Evolutionary conservation across 352 stramenopile species (phyloP), one percentile per base, ranked within the genome.

Genomic region (Pythium rhizo-oryzae): DNA sequence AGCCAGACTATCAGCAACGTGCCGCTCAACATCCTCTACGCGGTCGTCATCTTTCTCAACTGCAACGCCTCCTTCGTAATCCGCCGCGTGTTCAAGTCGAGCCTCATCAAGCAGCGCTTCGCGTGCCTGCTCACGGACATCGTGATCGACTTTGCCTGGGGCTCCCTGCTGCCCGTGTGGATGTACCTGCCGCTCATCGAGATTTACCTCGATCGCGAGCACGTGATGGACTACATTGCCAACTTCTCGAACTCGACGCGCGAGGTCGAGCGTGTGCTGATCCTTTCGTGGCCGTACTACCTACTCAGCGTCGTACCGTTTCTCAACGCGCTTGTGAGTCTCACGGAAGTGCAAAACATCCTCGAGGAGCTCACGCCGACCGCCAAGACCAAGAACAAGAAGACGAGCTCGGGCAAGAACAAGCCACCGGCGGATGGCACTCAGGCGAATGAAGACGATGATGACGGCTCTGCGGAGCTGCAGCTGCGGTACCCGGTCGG

Each of bases 181-280:
- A 60, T 71, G 53, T 71, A 69, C 47, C n/a, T 67, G 33, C 67
- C 71, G 21, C 60, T 72, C 25, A 21, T 63, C 4, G 18, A 35
- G 21, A 39, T 59, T 4, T 69, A 58, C 21, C 30, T 33, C 18
- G 12, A 44, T 1, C 30, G n/a, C 23, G 11, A 7, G 19, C 8
- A 51, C 28, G 46, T 59, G 1, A n/a, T 23, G 41, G 44, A 52
- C 30, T 25, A 52, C 15, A 19, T 69, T 35, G 28, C n/a, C 9
- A 61, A 21, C 7, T 60, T 56, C 19, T 41, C 39, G 1, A 60
- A 33, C 23, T 46, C 57, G 15, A 39, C 44, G 21, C 33, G 49
- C 0, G 25, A 70, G 19, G n/a, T 63, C 13, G 46, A 59, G 49
- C 64, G 55, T 19, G 35, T 70, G 46, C 24, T 65, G 19, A 46